Evolutionary conservation across 371 early-diverging fungal genomes (phyloP).

Genomic region (Mortierella sp.): DNA sequence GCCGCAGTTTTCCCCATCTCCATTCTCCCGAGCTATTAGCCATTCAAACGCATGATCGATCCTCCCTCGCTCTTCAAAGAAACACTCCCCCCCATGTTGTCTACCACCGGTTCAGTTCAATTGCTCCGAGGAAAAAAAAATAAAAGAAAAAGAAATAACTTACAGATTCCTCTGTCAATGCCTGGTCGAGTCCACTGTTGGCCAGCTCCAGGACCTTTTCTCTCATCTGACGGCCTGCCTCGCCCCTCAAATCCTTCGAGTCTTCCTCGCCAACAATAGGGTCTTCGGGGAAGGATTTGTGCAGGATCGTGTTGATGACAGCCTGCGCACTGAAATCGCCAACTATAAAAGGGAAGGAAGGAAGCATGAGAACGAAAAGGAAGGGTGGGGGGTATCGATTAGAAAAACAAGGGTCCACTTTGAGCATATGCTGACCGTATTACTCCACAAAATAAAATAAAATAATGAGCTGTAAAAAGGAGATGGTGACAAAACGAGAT

Average conservation of each 20-base stretch:
- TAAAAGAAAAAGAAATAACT: constrained; percentile 16
- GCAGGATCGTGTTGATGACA: constrained; percentile 88
- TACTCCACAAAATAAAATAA: constrained; percentile 9
- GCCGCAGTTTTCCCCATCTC: neutral
- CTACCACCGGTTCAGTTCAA: constrained; percentile 2
- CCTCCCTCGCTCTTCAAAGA: neutral
- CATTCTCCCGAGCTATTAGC: constrained; percentile 2
- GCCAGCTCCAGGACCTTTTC: constrained; percentile 86
- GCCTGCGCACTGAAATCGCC: constrained; percentile 98
- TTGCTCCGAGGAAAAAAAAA: neutral
- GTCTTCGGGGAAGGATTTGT: constrained; percentile 84
- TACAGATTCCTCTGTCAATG: constrained; percentile 78
- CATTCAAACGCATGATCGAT: neutral
- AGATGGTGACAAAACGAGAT: constrained; percentile 2
- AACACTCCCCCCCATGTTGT: too few species aligned
- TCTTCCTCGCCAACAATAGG: constrained; percentile 97
- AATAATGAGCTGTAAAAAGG: too few species aligned
- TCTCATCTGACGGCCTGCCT: constrained; percentile 73
- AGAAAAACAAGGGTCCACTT: constrained; percentile 1
- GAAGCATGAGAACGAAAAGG: neutral
- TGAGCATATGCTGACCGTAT: neutral
- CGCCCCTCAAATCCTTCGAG: constrained; percentile 83
- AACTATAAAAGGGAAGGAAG: constrained; percentile 64
- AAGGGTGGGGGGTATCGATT: neutral
- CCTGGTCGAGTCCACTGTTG: constrained; percentile 75